Evolutionary conservation across 345 rosid genomes (phyloP).

Genomic region (Corchorus capsularis): DNA sequence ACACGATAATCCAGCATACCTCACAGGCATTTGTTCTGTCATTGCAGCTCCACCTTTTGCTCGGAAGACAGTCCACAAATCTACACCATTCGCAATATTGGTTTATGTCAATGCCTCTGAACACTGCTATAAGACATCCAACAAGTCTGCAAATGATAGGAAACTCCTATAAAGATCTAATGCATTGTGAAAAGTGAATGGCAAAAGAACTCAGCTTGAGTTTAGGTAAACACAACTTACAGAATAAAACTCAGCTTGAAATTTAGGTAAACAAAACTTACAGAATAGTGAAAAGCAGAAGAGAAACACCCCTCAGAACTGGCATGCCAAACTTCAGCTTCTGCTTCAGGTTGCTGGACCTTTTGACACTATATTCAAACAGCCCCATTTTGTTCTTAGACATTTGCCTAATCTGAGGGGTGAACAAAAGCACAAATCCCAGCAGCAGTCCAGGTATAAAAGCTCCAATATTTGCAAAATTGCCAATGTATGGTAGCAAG

Average conservation of each 20-base stretch:
- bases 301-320: slow-evolving; percentile 53
- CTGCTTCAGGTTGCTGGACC: slow-evolving; percentile 51
- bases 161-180: slow-evolving; percentile 6
- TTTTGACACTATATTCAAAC: slow-evolving; percentile 45
- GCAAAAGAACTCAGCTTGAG: not conserved
- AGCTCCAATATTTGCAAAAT: slow-evolving; percentile 77
- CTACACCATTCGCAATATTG: slow-evolving; percentile 69
- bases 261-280: slow-evolving; percentile 37
- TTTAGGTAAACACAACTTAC: slow-evolving; percentile 45
- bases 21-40: slow-evolving; percentile 62
- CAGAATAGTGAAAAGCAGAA: slow-evolving; percentile 56
- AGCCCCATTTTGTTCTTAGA: slow-evolving; percentile 51
- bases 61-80: slow-evolving; percentile 68
- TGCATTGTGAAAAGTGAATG: slow-evolving; percentile 1
- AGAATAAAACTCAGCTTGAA: slow-evolving; percentile 20
- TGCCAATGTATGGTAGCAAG: slow-evolving; percentile 71
- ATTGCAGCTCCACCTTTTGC: slow-evolving; percentile 73
- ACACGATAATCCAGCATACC: slow-evolving; percentile 39
- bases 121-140: slow-evolving; percentile 51
- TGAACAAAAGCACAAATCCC: slow-evolving; percentile 64
- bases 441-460: slow-evolving; percentile 73
- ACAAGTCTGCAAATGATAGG: slow-evolving; percentile 40
- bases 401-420: slow-evolving; percentile 53
- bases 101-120: slow-evolving; percentile 56
- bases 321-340: slow-evolving; percentile 74